phyloP scores from a whole-genome alignment of 306 rosid genomes.

The Mimosa bimucronata region DNA sequence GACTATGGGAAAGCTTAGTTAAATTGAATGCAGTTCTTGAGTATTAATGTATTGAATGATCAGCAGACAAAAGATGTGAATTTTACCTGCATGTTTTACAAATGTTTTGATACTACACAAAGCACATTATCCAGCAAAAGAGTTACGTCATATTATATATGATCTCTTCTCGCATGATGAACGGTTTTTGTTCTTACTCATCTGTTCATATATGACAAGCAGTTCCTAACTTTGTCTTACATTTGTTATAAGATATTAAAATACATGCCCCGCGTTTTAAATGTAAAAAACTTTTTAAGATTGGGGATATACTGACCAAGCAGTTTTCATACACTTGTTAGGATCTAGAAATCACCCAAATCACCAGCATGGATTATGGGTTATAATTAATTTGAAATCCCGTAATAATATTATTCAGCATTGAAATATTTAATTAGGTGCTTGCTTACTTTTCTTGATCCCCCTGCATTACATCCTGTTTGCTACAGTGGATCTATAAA shows the following conservation, averaged over 20 bases:
- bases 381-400: background rate
- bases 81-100: background rate
- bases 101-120: background rate
- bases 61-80: background rate
- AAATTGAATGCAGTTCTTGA: background rate
- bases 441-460: background rate
- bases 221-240: background rate
- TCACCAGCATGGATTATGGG: background rate
- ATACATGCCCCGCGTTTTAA: background rate
- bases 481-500: conserved; percentile 27
- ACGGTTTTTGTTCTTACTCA: background rate
- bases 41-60: background rate
- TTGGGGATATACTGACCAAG: conserved; percentile 6
- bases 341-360: conserved; percentile 13
- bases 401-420: no score
- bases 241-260: background rate
- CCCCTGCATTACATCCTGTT: background rate
- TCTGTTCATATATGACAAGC: background rate
- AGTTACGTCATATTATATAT: background rate
- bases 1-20: background rate
- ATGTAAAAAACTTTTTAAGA: background rate
- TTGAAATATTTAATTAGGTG: background rate
- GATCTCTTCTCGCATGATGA: background rate
- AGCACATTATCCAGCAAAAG: background rate
- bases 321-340: conserved; percentile 8